Conservation (phyloP, 345 rosid genomes). For the Eucalyptus coolabah region DNA sequence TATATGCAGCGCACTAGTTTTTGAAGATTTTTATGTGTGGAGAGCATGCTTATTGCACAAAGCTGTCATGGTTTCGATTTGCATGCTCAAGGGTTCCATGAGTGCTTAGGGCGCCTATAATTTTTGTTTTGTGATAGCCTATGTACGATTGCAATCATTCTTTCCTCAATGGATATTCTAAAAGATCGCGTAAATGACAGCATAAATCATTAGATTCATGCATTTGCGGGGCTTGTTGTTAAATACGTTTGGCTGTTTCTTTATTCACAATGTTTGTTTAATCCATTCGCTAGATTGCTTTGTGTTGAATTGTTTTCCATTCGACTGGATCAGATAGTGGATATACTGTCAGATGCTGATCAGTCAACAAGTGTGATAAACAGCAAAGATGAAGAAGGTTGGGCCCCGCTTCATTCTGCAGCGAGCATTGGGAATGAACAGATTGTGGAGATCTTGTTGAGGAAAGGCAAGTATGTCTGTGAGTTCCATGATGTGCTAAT, state of each 20-base stretch:
- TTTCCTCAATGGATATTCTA: background rate
- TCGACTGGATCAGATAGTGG: conserved; percentile 33
- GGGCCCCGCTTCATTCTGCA: conserved; percentile 86
- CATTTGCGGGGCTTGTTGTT: background rate
- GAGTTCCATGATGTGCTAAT: background rate
- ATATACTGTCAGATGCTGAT: conserved; percentile 38
- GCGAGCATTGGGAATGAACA: conserved; percentile 63
- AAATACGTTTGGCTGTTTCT: background rate
- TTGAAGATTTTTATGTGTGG: background rate
- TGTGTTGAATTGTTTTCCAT: background rate
- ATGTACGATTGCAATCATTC: background rate
- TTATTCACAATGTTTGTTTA: background rate
- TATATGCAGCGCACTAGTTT: background rate
- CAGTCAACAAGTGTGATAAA: conserved; percentile 31
- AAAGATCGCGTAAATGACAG: background rate
- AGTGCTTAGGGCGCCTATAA: no score
- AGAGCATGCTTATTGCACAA: background rate
- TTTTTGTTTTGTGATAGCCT: no score
- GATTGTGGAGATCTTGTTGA: conserved; percentile 44
- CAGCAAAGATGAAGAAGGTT: conserved; percentile 80
- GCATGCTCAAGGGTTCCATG: no score
- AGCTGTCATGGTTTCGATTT: background rate
- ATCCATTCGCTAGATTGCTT: background rate
- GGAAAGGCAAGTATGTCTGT: conserved; percentile 21
- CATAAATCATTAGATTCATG: background rate